These are phyloP conservation scores for Penicillium sp. DNA, from an alignment of 2,329 filamentous ascomycete genomes.

Conservation along the genomic window DNA sequence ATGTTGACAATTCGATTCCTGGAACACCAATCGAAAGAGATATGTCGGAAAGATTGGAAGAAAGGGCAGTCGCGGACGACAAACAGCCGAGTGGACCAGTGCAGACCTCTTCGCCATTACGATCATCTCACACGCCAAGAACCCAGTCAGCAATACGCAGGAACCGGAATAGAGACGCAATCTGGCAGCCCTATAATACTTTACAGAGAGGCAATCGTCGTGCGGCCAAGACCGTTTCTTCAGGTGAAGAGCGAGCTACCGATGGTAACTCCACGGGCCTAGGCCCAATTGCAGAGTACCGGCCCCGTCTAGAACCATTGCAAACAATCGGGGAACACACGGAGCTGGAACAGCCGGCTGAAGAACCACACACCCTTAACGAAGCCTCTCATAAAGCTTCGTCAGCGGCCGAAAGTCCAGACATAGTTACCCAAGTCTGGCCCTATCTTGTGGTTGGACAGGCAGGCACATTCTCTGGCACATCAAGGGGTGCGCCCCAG, in stretches of 20 bases:
- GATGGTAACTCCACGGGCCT: constrained; percentile 6
- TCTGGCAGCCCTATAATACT: constrained; percentile 8
- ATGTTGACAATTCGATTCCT: constrained; percentile 4
- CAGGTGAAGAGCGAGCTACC: constrained; percentile 8
- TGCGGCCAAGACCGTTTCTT: constrained; percentile 5
- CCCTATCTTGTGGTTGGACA: constrained; percentile 1
- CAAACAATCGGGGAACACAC: constrained; percentile 10
- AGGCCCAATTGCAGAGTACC: constrained; percentile 9
- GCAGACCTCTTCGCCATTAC: constrained; percentile 3
- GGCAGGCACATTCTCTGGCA: constrained; percentile 2
- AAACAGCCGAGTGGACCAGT: constrained; percentile 5
- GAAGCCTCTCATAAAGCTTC: not conserved
- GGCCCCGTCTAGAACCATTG: constrained; percentile 7
- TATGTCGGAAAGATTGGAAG: constrained; percentile 6
- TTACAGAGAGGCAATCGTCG: constrained; percentile 7
- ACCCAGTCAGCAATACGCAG: constrained; percentile 4
- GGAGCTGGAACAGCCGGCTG: constrained; percentile 9
- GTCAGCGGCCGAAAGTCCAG: not conserved
- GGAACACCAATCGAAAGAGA: constrained; percentile 5
- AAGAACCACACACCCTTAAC: constrained; percentile 6
- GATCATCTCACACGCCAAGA: constrained; percentile 2
- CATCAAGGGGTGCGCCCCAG: constrained; percentile 9
- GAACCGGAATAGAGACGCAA: constrained; percentile 7
- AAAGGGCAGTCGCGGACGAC: constrained; percentile 4
- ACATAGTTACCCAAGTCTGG: constrained; percentile 1